A percentile compares a stretch with the other conserved stretches of the same genome.
These are phyloP conservation scores for Bondarzewia mesenterica DNA, from an alignment of 1,284 basidiomycete genomes.

Conservation along the genomic window DNA sequence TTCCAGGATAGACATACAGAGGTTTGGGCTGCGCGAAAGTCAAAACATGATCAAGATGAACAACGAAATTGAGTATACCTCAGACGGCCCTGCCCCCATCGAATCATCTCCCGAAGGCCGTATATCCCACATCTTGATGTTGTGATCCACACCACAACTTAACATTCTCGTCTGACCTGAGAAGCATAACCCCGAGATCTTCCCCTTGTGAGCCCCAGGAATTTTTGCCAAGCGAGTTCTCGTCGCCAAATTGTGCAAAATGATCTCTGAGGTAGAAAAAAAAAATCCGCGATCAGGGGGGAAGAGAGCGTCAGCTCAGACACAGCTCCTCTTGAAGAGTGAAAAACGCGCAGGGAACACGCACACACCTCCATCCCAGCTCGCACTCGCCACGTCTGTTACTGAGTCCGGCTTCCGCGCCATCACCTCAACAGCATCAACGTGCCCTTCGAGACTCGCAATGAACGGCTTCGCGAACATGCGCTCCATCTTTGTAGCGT, in stretches of 20 bases:
- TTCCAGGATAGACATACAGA: slow-evolving; percentile 70
- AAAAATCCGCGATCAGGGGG: background rate
- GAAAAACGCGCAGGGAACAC: slow-evolving; percentile 13
- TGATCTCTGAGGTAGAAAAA: slow-evolving; percentile 49
- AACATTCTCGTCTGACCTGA: slow-evolving; percentile 65
- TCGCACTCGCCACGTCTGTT: slow-evolving; percentile 84
- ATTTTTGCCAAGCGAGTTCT: slow-evolving; percentile 62
- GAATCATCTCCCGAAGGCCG: slow-evolving; percentile 19
- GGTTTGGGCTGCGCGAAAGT: slow-evolving; percentile 39
- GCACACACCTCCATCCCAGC: slow-evolving; percentile 86
- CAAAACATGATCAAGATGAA: background rate
- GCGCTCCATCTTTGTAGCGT: slow-evolving; percentile 93
- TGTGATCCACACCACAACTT: slow-evolving; percentile 88
- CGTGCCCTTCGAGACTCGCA: slow-evolving; percentile 84
- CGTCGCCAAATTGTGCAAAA: slow-evolving; percentile 80
- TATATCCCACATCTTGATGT: slow-evolving; percentile 85
- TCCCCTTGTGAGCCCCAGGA: slow-evolving; percentile 84
- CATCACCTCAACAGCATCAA: slow-evolving; percentile 91
- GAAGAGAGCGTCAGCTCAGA: background rate
- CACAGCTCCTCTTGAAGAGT: slow-evolving; percentile 1
- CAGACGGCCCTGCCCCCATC: slow-evolving; percentile 25
- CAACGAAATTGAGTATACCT: slow-evolving; percentile 15
- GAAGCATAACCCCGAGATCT: slow-evolving; percentile 82
- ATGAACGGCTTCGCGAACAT: slow-evolving; percentile 98
- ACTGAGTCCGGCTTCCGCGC: slow-evolving; percentile 74